Base-by-base conservation (phyloP, 345 rosid species). In the Brassica juncea region DNA sequence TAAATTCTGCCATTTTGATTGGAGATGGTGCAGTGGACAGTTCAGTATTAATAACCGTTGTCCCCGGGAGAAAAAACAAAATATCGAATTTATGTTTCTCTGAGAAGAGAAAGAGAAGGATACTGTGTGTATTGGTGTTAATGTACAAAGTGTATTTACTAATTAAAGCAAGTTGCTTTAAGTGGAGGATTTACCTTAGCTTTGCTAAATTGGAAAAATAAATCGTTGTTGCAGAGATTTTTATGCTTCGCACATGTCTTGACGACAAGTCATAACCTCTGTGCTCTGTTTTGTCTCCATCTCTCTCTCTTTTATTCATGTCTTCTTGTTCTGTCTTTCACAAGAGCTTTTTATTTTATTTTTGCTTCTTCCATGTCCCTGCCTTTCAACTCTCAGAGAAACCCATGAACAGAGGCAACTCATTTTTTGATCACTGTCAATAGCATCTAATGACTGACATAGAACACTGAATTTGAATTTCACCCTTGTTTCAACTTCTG, bases 11-110 rank as follows among this genome's bases (percentile, higher is more conserved):
- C 32, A 58, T 75, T 71, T 66, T 83, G 86, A 81, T 85, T 74
- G 89, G 87, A 83, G 82, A 77, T 52, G 83, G 88, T 84, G 88
- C 68, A 63, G 87, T 75, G 88, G 8, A 52, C 94, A 83, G 87
- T 82, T 72, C 81, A 70, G 87, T 84, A 88, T 86, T 90, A 89
- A 89, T 89, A 85, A 83, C 93, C 89, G 88, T 68, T 89, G 91
- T 92, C 90, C 75, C 85, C 91, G 86, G 89, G 73, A 68, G 49
- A 42, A 42, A 42, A 70, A 19, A 55, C 25, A 61, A 5, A 42
- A 67, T 15, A 75, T 69, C 71, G 73, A 68, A 47, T 80, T 77
- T 66, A 74, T 77, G 72, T 65, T 60, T 70, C 25, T 23, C 39
- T 71, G 65, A 55, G 69, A 74, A 57, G 23, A 9, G 64, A 79